Percentiles rank a stretch among this genome's conserved stretches.
Conservation (phyloP, 345 rosid genomes). For the Rhodamnia argentea region DNA sequence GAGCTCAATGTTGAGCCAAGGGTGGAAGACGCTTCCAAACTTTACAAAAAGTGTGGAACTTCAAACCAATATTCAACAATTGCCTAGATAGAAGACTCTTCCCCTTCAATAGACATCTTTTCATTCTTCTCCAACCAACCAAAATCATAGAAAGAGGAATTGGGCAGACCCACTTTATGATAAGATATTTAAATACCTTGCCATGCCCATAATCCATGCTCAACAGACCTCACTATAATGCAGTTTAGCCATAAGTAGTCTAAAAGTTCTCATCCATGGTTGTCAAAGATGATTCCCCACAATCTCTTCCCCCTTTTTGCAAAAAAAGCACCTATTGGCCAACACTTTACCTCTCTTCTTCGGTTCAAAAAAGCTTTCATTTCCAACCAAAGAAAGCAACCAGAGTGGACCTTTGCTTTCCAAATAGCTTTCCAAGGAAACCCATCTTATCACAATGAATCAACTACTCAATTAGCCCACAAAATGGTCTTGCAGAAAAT, state of each 20-base stretch:
- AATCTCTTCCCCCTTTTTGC: neutral
- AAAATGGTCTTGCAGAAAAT: neutral
- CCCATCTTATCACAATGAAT: neutral
- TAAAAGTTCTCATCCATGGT: neutral
- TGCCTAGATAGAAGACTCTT: neutral
- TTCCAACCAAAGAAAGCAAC: neutral
- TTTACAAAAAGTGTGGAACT: neutral
- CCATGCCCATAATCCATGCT: neutral
- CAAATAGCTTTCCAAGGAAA: neutral
- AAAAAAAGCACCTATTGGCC: neutral
- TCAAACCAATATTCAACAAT: neutral
- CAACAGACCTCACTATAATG: neutral
- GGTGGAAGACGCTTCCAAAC: neutral
- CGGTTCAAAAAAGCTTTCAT: neutral
- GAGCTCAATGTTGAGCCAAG: neutral
- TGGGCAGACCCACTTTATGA: neutral
- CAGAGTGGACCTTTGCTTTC: neutral
- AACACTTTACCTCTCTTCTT: neutral
- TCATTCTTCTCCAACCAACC: neutral
- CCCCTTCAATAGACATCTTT: neutral
- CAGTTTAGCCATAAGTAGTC: neutral
- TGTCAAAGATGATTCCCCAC: neutral
- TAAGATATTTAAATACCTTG: neutral
- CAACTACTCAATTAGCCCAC: neutral
- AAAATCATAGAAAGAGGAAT: neutral